Evolutionary conservation across 129 eudicot genomes (phyloP).

Genomic region (Centaurea solstitialis): DNA sequence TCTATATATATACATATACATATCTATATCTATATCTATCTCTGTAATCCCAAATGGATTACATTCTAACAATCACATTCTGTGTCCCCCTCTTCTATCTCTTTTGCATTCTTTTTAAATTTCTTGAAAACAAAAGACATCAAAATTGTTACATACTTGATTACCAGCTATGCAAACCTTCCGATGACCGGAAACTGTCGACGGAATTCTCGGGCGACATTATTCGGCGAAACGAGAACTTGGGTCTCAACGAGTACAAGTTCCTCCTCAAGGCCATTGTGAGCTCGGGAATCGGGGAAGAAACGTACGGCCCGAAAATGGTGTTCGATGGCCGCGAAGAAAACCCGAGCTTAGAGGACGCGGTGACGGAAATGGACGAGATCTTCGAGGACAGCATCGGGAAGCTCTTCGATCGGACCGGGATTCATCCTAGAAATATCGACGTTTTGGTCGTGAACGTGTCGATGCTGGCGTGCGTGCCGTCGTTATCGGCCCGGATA

Average conservation of each 20-base stretch:
- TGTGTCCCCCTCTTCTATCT: conserved; percentile 35
- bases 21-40: background rate
- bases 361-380: conserved; percentile 42
- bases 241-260: conserved; percentile 62
- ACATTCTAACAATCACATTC: conserved; percentile 24
- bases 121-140: conserved; percentile 30
- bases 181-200: conserved; percentile 43
- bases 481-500: conserved; percentile 61
- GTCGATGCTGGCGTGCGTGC: conserved; percentile 64
- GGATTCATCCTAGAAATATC: conserved; percentile 46
- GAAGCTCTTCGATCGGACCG: conserved; percentile 47
- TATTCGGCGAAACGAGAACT: conserved; percentile 37
- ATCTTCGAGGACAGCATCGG: conserved; percentile 36
- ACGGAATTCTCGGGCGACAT: conserved; percentile 48
- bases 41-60: conserved; percentile 34
- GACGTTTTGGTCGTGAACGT: conserved; percentile 83
- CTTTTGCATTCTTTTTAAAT: conserved; percentile 28
- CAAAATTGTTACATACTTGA: conserved; percentile 52
- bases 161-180: conserved; percentile 51
- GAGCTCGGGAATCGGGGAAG: conserved; percentile 61
- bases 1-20: background rate
- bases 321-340: conserved; percentile 53
- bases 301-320: conserved; percentile 56
- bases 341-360: conserved; percentile 32
- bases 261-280: conserved; percentile 62